These are phyloP conservation scores for Puya raimondii DNA, from an alignment of 176 grass and related monocot genomes.

Conservation along the genomic window DNA sequence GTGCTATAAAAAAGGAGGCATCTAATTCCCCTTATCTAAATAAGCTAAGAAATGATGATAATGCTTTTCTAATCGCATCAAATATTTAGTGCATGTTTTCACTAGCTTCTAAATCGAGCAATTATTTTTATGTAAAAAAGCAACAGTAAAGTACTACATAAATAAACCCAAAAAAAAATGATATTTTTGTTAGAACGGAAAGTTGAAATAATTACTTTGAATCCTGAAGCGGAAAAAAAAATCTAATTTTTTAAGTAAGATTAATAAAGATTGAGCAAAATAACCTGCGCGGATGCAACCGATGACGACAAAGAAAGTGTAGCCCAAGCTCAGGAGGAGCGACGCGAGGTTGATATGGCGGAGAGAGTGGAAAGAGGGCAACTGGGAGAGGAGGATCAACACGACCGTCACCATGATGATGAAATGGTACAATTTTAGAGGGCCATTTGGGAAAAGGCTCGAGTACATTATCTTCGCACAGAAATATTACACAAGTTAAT, in stretches of 20 bases:
- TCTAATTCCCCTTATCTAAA: conserved; percentile 13
- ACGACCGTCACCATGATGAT: conserved; percentile 71
- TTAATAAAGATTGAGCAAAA: conserved; percentile 10
- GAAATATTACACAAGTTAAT: conserved; percentile 3
- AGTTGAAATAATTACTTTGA: background rate
- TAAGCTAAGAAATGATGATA: background rate
- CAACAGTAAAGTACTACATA: too few species aligned
- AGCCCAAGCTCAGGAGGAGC: conserved; percentile 60
- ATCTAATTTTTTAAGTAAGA: background rate
- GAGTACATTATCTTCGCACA: conserved; percentile 78
- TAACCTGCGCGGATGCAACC: conserved; percentile 82
- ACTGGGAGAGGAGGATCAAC: conserved; percentile 73
- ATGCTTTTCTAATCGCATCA: too few species aligned
- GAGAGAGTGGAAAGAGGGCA: conserved; percentile 90
- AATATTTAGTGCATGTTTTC: too few species aligned
- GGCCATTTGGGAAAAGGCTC: conserved; percentile 52
- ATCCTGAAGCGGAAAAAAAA: background rate
- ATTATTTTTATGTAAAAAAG: too few species aligned
- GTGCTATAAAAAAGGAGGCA: background rate
- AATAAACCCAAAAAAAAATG: too few species aligned
- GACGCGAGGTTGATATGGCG: conserved; percentile 93
- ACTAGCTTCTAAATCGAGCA: too few species aligned
- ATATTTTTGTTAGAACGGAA: too few species aligned
- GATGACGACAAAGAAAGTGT: conserved; percentile 58
- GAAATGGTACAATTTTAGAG: conserved; percentile 85